These are phyloP conservation scores for Phlyctochytrium bullatum DNA, from an alignment of 192 early-diverging fungal genomes.

Conservation along the genomic window DNA sequence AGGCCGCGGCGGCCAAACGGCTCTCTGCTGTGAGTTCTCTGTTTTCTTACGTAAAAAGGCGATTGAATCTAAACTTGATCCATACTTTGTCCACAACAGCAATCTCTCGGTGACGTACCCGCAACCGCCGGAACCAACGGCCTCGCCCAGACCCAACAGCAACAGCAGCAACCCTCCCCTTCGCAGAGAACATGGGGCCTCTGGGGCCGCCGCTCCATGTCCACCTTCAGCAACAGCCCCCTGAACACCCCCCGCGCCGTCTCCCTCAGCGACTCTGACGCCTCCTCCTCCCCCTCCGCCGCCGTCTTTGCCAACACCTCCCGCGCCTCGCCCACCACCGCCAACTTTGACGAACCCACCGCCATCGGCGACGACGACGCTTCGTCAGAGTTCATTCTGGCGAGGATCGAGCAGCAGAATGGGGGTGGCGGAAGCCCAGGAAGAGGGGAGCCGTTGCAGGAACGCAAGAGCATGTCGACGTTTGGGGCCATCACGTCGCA, in stretches of 20 bases:
- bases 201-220: too few species aligned
- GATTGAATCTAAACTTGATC: too few species aligned
- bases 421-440: background rate
- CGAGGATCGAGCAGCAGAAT: constrained; percentile 4
- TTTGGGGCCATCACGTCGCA: constrained; percentile 9
- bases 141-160: too few species aligned
- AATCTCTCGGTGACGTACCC: too few species aligned
- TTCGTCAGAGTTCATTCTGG: background rate
- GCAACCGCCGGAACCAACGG: too few species aligned
- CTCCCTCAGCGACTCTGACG: background rate
- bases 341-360: background rate
- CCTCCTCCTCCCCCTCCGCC: background rate
- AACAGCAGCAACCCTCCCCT: too few species aligned
- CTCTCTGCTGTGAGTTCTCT: too few species aligned
- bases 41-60: too few species aligned
- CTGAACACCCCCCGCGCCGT: background rate
- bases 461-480: background rate
- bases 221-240: too few species aligned
- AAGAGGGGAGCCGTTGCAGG: background rate
- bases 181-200: too few species aligned
- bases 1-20: too few species aligned
- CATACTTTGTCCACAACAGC: too few species aligned
- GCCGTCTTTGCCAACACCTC: background rate
- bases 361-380: background rate
- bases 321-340: background rate